Base-by-base conservation (phyloP, 805 yeast genomes). In the Candida ortonii region DNA sequence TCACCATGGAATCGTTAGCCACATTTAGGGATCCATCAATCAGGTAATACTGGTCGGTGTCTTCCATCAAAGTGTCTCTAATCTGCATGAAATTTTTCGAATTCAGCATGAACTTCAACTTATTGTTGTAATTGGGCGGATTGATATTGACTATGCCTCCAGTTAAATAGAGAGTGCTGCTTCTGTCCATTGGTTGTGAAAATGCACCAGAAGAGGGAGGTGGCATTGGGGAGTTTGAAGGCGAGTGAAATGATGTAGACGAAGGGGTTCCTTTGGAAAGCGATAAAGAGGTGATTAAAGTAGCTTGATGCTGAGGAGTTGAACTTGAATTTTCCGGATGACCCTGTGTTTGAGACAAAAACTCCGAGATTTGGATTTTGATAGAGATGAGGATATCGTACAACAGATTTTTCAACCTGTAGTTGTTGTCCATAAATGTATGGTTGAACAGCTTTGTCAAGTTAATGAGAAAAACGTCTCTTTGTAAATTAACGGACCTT, bases 331-430 rank as follows among this genome's bases (percentile, higher is more conserved):
- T 20, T 23, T 30, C 35, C 7, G 31, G 18, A 20, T 36, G 45
- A 14, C 25, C 30, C 28, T 46, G 42, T 28, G 35, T 25, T 24
- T 46, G 41, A 5, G 49, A 30, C 6, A 49, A 16, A 1, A 43
- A 28, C 35, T 62, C 67, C 1, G 65, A 54, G 4, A 62, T 54
- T 22, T 51, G 47, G 13, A 53, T 41, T 50, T 77, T 78, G 48
- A 78, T 59, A 1, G 82, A 68, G 7, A 77, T 57, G 22, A 80
- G 57, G 36, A 78, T 66, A 49, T 80, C 86, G 50, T 78, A 77
- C 1, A 79, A 57, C 42, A 79, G 55, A 32, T 78, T 78, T 43
- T 70, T 69, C 33, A 79, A 51, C 42, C 72, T 77, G 16, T 69
- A 71, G 43, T 72, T 63, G 22, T 59, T 48, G 28, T 64, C 53